Percentiles rank a stretch among this genome's conserved stretches.
Evolutionary conservation across 164 flowering plant species (phyloP).

Genomic region (Chimonanthus praecox): DNA sequence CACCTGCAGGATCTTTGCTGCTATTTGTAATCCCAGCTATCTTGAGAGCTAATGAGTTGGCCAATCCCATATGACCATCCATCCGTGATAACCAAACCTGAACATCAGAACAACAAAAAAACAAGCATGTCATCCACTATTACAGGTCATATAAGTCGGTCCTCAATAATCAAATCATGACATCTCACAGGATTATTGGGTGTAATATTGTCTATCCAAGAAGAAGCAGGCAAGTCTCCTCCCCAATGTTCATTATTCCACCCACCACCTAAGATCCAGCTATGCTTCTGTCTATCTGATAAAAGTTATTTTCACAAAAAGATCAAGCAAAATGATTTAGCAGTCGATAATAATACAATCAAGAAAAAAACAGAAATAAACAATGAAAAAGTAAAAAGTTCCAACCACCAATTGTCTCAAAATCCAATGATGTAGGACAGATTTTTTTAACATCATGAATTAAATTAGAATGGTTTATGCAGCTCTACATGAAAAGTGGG

Average conservation of each 20-base stretch:
- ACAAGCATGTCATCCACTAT: background rate
- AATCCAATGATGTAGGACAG: too few species aligned
- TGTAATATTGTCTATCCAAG: constrained; percentile 87
- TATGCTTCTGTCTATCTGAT: constrained; percentile 48
- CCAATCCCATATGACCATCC: constrained; percentile 99
- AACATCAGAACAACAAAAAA: constrained; percentile 5
- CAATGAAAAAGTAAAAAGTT: too few species aligned
- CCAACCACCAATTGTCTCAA: too few species aligned
- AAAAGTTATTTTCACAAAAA: background rate
- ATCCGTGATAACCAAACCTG: constrained; percentile 87
- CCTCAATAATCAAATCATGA: background rate
- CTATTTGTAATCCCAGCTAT: constrained; percentile 58
- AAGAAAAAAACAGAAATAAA: too few species aligned
- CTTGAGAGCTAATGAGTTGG: constrained; percentile 66
- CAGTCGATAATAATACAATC: too few species aligned
- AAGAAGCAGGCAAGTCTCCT: constrained; percentile 67
- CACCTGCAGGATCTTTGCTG: constrained; percentile 76
- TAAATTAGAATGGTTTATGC: too few species aligned
- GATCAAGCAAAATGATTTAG: too few species aligned
- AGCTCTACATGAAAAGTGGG: too few species aligned
- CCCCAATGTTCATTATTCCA: constrained; percentile 98
- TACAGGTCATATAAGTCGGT: background rate
- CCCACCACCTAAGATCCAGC: constrained; percentile 94
- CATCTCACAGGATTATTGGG: constrained; percentile 75
- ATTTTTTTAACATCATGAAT: too few species aligned